phyloP scores from a whole-genome alignment of 306 rosid genomes.

The Ceratonia siliqua region DNA sequence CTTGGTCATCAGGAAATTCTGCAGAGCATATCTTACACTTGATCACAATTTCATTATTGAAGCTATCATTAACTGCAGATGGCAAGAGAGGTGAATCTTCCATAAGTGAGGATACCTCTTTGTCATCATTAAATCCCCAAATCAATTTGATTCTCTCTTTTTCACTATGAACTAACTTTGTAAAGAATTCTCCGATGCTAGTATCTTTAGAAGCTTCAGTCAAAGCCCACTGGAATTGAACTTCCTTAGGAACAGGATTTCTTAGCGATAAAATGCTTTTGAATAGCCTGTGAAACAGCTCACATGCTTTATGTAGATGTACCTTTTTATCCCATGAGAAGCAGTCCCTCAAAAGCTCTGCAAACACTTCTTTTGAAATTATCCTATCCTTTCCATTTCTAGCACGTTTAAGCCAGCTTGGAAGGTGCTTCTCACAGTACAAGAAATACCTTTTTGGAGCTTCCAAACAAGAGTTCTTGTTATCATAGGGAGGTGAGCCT shows the following conservation, averaged over 20 bases:
- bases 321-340: slow-evolving; percentile 63
- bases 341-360: slow-evolving; percentile 82
- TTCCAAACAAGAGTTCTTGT: slow-evolving; percentile 71
- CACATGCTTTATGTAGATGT: slow-evolving; percentile 85
- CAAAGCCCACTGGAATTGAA: slow-evolving; percentile 96
- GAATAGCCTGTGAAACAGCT: slow-evolving; percentile 89
- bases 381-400: slow-evolving; percentile 98
- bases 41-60: slow-evolving; percentile 52
- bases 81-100: slow-evolving; percentile 64
- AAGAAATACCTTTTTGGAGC: slow-evolving; percentile 73
- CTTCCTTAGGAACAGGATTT: slow-evolving; percentile 92
- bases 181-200: slow-evolving; percentile 63
- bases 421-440: slow-evolving; percentile 91
- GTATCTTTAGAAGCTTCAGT: slow-evolving; percentile 83
- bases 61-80: slow-evolving; percentile 42
- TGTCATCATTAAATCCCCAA: slow-evolving; percentile 83
- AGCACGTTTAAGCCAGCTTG: slow-evolving; percentile 99
- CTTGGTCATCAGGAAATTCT: slow-evolving; percentile 69
- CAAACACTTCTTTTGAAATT: slow-evolving; percentile 85
- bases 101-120: slow-evolving; percentile 46
- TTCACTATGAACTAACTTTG: slow-evolving; percentile 73
- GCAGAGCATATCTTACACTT: slow-evolving; percentile 82
- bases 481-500: slow-evolving; percentile 66
- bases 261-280: slow-evolving; percentile 90
- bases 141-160: slow-evolving; percentile 66